Evolutionary conservation across 306 rosid species (phyloP).

Genomic region (Fagus sylvatica): DNA sequence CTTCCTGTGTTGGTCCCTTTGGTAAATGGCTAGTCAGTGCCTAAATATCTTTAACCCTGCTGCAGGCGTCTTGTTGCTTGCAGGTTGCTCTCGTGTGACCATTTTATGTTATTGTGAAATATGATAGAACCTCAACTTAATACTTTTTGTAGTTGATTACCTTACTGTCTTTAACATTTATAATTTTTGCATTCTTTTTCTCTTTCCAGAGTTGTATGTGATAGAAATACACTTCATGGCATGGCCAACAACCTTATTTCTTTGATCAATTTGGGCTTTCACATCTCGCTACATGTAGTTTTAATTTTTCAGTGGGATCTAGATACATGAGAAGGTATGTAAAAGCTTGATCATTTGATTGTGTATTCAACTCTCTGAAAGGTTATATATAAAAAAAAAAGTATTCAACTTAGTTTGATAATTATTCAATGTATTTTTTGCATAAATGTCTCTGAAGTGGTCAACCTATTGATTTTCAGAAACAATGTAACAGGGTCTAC

Average conservation of each 20-base stretch:
- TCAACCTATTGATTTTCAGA: constrained; percentile 19
- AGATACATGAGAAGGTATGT: constrained; percentile 94
- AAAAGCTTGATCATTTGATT: constrained; percentile 7
- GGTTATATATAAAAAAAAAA: no score
- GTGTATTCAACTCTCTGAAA: background rate
- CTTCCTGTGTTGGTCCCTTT: no score
- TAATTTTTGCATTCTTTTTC: background rate
- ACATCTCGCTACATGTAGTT: constrained; percentile 47
- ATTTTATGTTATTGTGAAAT: background rate
- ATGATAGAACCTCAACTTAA: no score
- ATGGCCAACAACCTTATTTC: no score
- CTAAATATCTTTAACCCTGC: no score
- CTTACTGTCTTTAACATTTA: background rate
- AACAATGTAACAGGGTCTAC: constrained; percentile 10
- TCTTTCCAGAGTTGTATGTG: no score
- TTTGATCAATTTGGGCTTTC: constrained; percentile 10
- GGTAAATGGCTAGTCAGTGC: background rate
- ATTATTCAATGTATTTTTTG: background rate
- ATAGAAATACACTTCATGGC: background rate
- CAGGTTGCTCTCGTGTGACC: no score
- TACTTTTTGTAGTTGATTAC: background rate
- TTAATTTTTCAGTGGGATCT: constrained; percentile 55
- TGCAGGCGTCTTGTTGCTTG: no score
- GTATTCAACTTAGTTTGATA: constrained; percentile 1
- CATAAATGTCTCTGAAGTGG: constrained; percentile 3